Evolutionary conservation across 768 basidiomycete genomes (phyloP).

Genomic region (Roridomyces roridus): DNA sequence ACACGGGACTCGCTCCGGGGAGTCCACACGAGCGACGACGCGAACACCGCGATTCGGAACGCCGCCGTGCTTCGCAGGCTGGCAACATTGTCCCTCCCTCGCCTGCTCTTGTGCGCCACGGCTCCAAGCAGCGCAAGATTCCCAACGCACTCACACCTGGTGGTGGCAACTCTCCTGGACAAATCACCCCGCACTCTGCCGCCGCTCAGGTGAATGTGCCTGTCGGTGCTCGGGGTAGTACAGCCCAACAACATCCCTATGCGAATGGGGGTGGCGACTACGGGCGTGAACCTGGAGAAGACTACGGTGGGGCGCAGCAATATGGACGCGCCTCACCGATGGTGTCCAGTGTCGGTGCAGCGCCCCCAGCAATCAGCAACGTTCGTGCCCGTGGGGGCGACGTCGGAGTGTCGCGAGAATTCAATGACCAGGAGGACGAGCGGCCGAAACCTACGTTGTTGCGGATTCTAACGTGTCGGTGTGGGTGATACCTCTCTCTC

Average conservation of each 20-base stretch:
- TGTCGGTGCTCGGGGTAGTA: conserved; percentile 47
- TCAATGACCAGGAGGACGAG: conserved; percentile 61
- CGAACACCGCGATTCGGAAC: conserved; percentile 66
- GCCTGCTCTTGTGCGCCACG: conserved; percentile 78
- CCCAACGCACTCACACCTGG: conserved; percentile 67
- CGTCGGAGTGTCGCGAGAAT: conserved; percentile 68
- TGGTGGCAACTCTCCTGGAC: conserved; percentile 53
- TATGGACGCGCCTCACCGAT: conserved; percentile 87
- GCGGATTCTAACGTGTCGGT: conserved; percentile 80
- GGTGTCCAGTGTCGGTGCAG: conserved; percentile 72
- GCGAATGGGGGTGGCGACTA: conserved; percentile 76
- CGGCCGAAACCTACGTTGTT: conserved; percentile 62
- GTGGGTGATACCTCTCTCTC: conserved; percentile 52
- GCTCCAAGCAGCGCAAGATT: conserved; percentile 73
- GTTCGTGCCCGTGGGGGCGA: conserved; percentile 76
- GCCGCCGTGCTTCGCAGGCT: conserved; percentile 66
- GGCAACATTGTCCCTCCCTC: conserved; percentile 72
- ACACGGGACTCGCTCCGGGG: conserved; percentile 47
- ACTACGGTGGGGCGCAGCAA: conserved; percentile 61
- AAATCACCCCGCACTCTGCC: conserved; percentile 73
- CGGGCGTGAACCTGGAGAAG: conserved; percentile 53
- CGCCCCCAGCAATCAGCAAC: conserved; percentile 74
- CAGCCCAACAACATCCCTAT: conserved; percentile 67
- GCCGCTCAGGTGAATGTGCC: conserved; percentile 80
- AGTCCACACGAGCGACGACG: conserved; percentile 61